Conservation (phyloP, 148 eudicot species). For the Euryodendron excelsum region DNA sequence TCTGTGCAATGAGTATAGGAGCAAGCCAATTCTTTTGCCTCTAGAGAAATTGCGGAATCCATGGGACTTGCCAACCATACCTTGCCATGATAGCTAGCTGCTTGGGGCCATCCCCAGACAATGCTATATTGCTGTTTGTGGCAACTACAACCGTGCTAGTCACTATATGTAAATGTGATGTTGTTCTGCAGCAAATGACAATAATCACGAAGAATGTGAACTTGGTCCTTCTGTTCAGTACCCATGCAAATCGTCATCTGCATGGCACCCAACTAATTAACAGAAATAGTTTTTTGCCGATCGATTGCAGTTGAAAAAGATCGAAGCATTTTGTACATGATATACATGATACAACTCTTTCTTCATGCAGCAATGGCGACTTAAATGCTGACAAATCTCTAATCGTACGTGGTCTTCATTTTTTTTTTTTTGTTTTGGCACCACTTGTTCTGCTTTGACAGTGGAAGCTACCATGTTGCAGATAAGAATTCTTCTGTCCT, state of each 20-base stretch:
- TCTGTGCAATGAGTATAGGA: conserved; percentile 36
- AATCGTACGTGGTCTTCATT: too few relatives aligned
- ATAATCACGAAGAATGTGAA: neutral
- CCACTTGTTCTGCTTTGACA: too few relatives aligned
- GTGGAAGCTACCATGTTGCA: too few relatives aligned
- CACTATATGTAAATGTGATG: neutral
- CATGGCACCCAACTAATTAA: neutral
- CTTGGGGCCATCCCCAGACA: neutral
- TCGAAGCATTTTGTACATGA: too few relatives aligned
- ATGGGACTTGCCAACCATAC: conserved; percentile 49
- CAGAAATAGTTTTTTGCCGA: neutral
- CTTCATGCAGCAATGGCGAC: too few relatives aligned
- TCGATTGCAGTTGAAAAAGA: neutral
- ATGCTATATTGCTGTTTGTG: neutral
- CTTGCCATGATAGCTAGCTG: conserved; percentile 24
- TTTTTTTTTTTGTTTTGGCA: too few relatives aligned
- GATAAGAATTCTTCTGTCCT: too few relatives aligned
- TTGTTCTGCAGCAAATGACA: neutral
- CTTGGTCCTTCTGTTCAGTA: neutral
- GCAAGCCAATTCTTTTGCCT: conserved; percentile 45
- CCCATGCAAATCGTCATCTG: neutral
- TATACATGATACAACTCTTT: neutral
- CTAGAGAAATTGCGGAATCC: conserved; percentile 52
- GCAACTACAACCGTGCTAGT: neutral
- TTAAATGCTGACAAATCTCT: too few relatives aligned